Evolutionary conservation across 495 filamentous ascomycete species (phyloP).

Genomic region (Apodospora peruviana): DNA sequence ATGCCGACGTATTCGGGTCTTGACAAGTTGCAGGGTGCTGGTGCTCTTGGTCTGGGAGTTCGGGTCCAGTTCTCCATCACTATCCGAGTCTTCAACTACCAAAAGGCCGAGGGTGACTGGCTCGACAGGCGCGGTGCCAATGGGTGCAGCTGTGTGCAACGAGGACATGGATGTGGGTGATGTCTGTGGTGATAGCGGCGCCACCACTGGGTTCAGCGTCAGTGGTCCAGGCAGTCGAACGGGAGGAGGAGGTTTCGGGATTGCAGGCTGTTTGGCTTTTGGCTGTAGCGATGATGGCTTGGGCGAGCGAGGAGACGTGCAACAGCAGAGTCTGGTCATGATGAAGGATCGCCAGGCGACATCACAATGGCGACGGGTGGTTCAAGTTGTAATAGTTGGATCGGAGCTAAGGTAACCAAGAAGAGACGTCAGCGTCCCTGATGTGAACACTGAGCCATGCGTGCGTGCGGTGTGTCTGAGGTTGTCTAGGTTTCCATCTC

Average conservation of each 20-base stretch:
- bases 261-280: constrained; percentile 9
- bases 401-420: constrained; percentile 7
- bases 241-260: constrained; percentile 15
- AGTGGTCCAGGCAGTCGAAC: constrained; percentile 20
- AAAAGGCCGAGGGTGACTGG: constrained; percentile 23
- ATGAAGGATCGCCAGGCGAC: constrained; percentile 7
- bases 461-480: no score
- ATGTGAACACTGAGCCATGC: no score
- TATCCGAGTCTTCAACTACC: constrained; percentile 39
- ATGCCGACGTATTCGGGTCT: constrained; percentile 38
- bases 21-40: constrained; percentile 33
- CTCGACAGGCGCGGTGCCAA: constrained; percentile 10
- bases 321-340: constrained; percentile 40
- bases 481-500: not conserved
- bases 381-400: constrained; percentile 4
- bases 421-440: constrained; percentile 9
- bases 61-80: constrained; percentile 26
- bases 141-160: constrained; percentile 1
- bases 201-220: constrained; percentile 14
- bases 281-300: constrained; percentile 14
- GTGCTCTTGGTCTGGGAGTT: constrained; percentile 23
- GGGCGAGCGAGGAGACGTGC: constrained; percentile 25
- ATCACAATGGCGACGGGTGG: not conserved
- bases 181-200: not conserved
- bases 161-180: constrained; percentile 11